Conservation (phyloP, 169 alveolate genomes). For the Plasmodium sp. region DNA sequence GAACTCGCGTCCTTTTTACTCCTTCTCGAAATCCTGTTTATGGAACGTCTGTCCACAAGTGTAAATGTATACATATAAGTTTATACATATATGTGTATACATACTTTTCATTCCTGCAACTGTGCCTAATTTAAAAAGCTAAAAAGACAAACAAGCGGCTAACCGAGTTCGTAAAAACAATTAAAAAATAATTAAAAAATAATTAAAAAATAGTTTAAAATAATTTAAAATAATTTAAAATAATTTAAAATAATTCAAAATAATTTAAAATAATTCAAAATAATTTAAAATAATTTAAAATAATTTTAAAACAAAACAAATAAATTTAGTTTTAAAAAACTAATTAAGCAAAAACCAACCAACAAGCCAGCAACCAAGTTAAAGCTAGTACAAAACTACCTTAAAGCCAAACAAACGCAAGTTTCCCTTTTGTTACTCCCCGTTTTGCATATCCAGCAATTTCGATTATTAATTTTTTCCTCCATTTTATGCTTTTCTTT, state of each 20-base stretch:
- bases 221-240: too few relatives aligned
- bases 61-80: neutral
- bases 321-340: neutral
- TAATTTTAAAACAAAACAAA: neutral
- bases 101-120: neutral
- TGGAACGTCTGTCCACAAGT: neutral
- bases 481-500: neutral
- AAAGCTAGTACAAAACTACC: neutral
- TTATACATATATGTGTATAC: too few relatives aligned
- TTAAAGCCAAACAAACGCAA: neutral
- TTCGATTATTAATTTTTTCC: neutral
- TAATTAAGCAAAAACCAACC: neutral
- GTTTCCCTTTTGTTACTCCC: neutral
- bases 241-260: too few relatives aligned
- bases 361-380: neutral
- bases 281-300: neutral
- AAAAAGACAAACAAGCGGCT: neutral
- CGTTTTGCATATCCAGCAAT: neutral
- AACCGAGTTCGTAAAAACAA: neutral
- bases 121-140: neutral
- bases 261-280: neutral
- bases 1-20: neutral
- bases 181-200: neutral
- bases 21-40: neutral
- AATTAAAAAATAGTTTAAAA: neutral